A percentile compares a stretch with the other conserved stretches of the same genome.
Evolutionary conservation across 108 stramenopile species (phyloP).

Genomic region (Nitzschia sp.): DNA sequence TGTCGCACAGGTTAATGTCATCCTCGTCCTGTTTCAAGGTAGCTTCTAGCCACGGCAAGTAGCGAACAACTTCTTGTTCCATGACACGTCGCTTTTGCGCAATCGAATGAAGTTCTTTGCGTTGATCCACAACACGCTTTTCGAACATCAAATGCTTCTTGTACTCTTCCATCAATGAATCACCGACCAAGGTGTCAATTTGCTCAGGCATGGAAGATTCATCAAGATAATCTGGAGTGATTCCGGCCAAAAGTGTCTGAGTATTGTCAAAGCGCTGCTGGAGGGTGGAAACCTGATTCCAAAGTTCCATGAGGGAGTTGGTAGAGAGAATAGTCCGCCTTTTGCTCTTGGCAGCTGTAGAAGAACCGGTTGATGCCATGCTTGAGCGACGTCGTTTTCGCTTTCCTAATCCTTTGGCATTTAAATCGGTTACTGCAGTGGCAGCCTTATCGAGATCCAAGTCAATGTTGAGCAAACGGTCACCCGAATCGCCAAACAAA

Average conservation of each 20-base stretch:
- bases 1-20: conserved; percentile 59
- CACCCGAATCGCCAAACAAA: conserved; percentile 50
- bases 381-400: conserved; percentile 53
- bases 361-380: not conserved
- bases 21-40: conserved; percentile 72
- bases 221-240: conserved; percentile 19
- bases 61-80: conserved; percentile 67
- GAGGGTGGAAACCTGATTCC: conserved; percentile 34
- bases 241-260: conserved; percentile 16
- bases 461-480: conserved; percentile 51
- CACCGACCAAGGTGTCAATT: conserved; percentile 36
- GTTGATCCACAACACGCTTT: conserved; percentile 38
- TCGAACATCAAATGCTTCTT: conserved; percentile 45
- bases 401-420: conserved; percentile 7
- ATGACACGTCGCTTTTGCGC: conserved; percentile 48
- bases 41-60: conserved; percentile 69
- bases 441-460: conserved; percentile 38
- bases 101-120: conserved; percentile 55
- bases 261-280: conserved; percentile 38
- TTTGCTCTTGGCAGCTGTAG: conserved; percentile 8
- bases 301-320: conserved; percentile 46
- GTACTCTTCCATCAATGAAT: conserved; percentile 43
- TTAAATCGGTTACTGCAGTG: conserved; percentile 1
- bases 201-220: conserved; percentile 4
- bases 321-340: conserved; percentile 35